Evolutionary conservation across 202 grass and related monocot genomes (phyloP).

Genomic region (Panicum virgatum): DNA sequence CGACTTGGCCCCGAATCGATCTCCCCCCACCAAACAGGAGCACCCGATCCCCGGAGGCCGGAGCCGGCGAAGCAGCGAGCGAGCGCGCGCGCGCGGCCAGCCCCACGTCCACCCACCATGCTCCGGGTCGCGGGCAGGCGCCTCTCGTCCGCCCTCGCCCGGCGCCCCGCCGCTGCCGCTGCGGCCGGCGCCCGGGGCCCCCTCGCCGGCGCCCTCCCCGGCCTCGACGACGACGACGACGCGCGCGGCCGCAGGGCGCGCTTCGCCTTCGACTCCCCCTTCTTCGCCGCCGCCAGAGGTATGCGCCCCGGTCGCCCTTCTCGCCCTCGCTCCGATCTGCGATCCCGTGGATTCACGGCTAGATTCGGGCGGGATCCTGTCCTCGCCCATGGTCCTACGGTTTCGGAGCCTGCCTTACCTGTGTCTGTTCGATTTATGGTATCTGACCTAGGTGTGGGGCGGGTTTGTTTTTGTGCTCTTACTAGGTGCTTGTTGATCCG

Average conservation of each 20-base stretch:
- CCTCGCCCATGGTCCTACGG: slow-evolving; percentile 4
- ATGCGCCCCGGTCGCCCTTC: neutral
- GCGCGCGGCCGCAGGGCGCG: slow-evolving; percentile 5
- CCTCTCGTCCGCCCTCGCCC: slow-evolving; percentile 38
- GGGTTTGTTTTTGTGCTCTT: neutral
- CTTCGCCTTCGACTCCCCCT: slow-evolving; percentile 31
- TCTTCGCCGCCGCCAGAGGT: slow-evolving; percentile 48
- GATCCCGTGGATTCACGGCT: neutral
- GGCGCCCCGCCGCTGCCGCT: slow-evolving; percentile 44
- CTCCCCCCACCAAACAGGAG: slow-evolving; percentile 16
- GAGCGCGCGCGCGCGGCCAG: neutral
- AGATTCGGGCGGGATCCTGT: slow-evolving; percentile 2
- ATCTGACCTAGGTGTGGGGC: neutral
- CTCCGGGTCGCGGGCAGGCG: slow-evolving; percentile 52
- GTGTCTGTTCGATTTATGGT: neutral
- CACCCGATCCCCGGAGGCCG: slow-evolving; percentile 23
- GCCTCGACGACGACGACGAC: slow-evolving; percentile 10
- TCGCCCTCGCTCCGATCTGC: slow-evolving; percentile 24
- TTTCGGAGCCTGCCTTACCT: neutral
- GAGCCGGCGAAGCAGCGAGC: slow-evolving; percentile 13
- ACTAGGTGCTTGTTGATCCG: neutral
- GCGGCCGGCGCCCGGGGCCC: neutral
- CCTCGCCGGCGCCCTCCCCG: slow-evolving; percentile 26
- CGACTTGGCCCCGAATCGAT: neutral
- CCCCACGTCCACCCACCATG: slow-evolving; percentile 24